Conservation (phyloP, 2,329 filamentous ascomycete species). For the Hypocrella siamensis region DNA sequence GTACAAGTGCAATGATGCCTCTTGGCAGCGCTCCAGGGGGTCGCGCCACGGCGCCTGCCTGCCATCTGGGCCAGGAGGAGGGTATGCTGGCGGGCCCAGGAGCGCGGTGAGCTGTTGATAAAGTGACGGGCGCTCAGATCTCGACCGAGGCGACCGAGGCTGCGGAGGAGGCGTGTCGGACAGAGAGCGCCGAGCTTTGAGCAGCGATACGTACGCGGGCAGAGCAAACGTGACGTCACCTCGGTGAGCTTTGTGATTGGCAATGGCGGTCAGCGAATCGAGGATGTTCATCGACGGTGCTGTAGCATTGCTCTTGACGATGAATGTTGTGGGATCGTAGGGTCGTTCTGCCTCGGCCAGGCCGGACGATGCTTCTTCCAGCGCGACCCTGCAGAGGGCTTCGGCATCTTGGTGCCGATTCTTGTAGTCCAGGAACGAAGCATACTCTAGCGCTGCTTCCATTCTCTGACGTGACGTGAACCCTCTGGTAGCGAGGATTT, state of each 20-base stretch:
- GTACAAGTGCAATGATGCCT: constrained; percentile 74
- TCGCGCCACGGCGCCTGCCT: constrained; percentile 50
- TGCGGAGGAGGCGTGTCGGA: constrained; percentile 15
- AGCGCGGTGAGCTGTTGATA: constrained; percentile 9
- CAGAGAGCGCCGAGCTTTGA: constrained; percentile 58
- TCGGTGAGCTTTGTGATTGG: constrained; percentile 58
- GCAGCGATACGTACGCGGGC: constrained; percentile 71
- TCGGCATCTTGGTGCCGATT: constrained; percentile 46
- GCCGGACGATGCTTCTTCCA: constrained; percentile 68
- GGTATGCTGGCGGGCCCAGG: constrained; percentile 44
- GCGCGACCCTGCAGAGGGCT: constrained; percentile 59
- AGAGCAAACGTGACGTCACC: constrained; percentile 55
- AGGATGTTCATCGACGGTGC: constrained; percentile 60
- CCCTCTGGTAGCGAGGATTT: constrained; percentile 65
- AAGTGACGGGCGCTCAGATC: constrained; percentile 5
- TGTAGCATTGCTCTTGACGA: constrained; percentile 44
- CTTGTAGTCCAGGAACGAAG: constrained; percentile 73
- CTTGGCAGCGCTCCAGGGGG: constrained; percentile 56
- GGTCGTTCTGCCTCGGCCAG: constrained; percentile 48
- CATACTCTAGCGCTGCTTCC: constrained; percentile 69
- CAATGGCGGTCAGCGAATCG: constrained; percentile 58
- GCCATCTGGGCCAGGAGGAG: constrained; percentile 54
- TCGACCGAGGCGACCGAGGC: constrained; percentile 1
- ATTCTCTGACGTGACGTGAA: constrained; percentile 67
- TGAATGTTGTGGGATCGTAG: constrained; percentile 45